phyloP scores from a whole-genome alignment of 2,329 filamentous ascomycete species.

The Dothistroma pini region DNA sequence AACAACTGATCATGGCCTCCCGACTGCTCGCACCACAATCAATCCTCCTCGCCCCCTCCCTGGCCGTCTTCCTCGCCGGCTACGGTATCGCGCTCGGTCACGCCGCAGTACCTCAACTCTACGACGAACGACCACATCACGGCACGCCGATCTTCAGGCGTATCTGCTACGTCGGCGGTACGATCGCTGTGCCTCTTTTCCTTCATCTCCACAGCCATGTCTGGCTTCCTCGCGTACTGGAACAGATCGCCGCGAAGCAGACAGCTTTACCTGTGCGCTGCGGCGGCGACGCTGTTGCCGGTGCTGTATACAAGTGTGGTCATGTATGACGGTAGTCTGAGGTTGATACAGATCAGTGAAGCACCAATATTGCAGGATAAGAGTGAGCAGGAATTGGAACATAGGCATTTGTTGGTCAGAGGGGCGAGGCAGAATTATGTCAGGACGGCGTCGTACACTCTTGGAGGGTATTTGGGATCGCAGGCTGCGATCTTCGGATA shows the following conservation, averaged over 20 bases:
- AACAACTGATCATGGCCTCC: constrained; percentile 1
- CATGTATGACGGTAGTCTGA: constrained; percentile 15
- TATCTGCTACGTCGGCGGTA: not conserved
- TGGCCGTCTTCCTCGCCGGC: constrained; percentile 14
- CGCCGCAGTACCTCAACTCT: constrained; percentile 4
- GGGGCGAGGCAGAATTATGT: constrained; percentile 13
- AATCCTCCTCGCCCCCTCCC: constrained; percentile 9
- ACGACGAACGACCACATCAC: constrained; percentile 6
- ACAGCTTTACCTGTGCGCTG: not conserved
- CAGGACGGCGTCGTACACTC: constrained; percentile 6
- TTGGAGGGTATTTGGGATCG: constrained; percentile 9
- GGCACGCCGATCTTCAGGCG: constrained; percentile 4
- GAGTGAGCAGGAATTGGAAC: constrained; percentile 16
- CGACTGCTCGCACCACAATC: constrained; percentile 1
- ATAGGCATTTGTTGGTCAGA: constrained; percentile 14
- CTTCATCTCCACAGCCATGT: not conserved
- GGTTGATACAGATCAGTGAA: constrained; percentile 16
- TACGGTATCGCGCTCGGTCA: constrained; percentile 8
- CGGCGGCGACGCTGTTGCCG: not conserved
- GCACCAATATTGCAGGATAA: constrained; percentile 13
- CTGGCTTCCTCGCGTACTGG: not conserved
- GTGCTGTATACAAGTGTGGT: constrained; percentile 4
- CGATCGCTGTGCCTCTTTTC: constrained; percentile 1
- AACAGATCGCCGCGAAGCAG: not conserved
- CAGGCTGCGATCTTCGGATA: constrained; percentile 12